These are phyloP conservation scores for Venturiaceae sp. DNA, from an alignment of 2,329 filamentous ascomycete genomes.

Conservation along the genomic window DNA sequence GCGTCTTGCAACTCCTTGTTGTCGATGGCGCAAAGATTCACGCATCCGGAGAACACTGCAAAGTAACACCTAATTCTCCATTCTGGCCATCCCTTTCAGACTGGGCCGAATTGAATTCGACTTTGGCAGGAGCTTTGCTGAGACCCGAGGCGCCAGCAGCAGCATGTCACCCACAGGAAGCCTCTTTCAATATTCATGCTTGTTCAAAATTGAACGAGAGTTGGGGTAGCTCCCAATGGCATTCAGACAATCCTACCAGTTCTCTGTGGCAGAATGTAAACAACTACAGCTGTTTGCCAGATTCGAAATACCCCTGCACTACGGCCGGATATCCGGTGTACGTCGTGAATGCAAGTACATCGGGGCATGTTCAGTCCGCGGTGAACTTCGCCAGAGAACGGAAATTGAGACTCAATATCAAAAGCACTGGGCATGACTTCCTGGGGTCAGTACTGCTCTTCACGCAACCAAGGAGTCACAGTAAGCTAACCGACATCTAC, in stretches of 20 bases:
- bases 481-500: neutral
- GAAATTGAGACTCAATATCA: slow-evolving; percentile 6
- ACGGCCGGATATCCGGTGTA: slow-evolving; percentile 5
- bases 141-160: neutral
- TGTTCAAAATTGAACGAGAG: neutral
- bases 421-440: slow-evolving; percentile 10
- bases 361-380: slow-evolving; percentile 3
- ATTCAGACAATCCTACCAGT: slow-evolving; percentile 5
- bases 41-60: neutral
- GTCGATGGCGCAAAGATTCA: neutral
- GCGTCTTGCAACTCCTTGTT: neutral
- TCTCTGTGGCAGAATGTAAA: slow-evolving; percentile 6
- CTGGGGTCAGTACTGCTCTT: neutral
- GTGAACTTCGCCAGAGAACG: slow-evolving; percentile 6
- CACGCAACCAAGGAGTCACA: neutral
- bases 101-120: slow-evolving; percentile 3
- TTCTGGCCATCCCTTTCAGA: slow-evolving; percentile 3
- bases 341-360: slow-evolving; percentile 5
- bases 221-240: neutral
- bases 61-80: neutral
- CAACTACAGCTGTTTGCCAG: slow-evolving; percentile 8
- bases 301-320: neutral
- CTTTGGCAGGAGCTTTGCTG: neutral
- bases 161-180: neutral
- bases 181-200: neutral